Conservation (phyloP, 768 basidiomycete species). For the Mrakia hoshinonis region DNA sequence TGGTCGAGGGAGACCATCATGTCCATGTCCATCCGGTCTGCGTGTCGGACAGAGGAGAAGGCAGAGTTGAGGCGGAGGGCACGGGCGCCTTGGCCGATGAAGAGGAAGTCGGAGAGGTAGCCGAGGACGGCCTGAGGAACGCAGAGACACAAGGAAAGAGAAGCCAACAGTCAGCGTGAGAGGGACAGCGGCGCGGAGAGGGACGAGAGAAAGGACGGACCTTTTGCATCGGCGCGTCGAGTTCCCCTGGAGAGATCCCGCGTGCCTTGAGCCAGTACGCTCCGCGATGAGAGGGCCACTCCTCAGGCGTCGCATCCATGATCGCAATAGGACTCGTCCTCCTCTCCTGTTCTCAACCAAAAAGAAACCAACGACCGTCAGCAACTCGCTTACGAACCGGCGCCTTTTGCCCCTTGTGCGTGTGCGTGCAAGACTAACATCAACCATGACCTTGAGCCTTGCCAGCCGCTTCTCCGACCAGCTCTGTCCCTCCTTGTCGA, state of each 20-base stretch:
- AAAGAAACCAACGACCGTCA: not conserved
- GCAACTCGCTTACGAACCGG: not conserved
- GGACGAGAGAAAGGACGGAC: not conserved
- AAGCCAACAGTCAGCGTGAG: too few relatives aligned
- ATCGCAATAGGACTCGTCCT: not conserved
- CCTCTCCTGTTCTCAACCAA: not conserved
- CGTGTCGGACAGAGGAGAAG: slow-evolving; percentile 4
- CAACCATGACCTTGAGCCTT: not conserved
- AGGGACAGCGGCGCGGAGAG: not conserved
- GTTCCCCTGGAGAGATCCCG: slow-evolving; percentile 1
- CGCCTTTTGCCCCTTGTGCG: too few relatives aligned
- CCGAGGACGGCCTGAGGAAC: slow-evolving; percentile 35
- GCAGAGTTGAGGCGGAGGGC: slow-evolving; percentile 36
- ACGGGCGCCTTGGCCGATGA: slow-evolving; percentile 39
- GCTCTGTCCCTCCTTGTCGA: not conserved
- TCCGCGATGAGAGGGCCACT: not conserved
- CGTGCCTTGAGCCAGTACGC: slow-evolving; percentile 23
- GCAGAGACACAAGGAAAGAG: too few relatives aligned
- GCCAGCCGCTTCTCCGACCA: not conserved
- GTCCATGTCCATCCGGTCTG: slow-evolving; percentile 33
- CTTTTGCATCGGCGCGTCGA: slow-evolving; percentile 12
- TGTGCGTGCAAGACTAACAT: not conserved
- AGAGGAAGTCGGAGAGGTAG: slow-evolving; percentile 41
- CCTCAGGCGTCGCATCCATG: not conserved
- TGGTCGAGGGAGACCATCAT: slow-evolving; percentile 41